Evolutionary conservation across 768 basidiomycete species (phyloP), one percentile per base, ranked within the genome.

Genomic region (Trametes cingulata): DNA sequence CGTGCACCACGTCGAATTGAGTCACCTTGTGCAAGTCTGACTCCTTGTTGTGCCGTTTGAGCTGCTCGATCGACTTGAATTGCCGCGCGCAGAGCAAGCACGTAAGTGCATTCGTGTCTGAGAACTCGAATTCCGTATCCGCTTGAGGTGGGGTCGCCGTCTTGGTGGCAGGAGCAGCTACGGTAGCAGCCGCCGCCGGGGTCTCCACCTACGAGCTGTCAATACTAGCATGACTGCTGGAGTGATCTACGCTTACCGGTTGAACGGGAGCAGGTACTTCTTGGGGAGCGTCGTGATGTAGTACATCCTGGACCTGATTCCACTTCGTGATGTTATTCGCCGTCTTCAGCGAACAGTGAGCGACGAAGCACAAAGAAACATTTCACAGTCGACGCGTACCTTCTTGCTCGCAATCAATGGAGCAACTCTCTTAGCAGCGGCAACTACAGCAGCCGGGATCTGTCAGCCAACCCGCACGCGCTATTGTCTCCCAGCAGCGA

Each of bases 21-120:
- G 35, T 73, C 77, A 80, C 96, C 91, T 98, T 98, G 76, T 99
- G 97, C 63, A 99, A 77, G 71, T 91, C 91, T 24, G 97, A 99
- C 76, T 92, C 93, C 67, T 87, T 89, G 71, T 91, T 94, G 72
- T 99, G 97, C 17, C 93, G 86, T 68, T 82, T 87, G 41, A 99
- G 80, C 65, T 92, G 87, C 24, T 96, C 94, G 58, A 88, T 66
- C 3, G 83, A 78, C 75, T 96, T 98, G 84, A 99, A 95, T 70
- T 95, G 91, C 29, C 97, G 83, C 40, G 93, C 85, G 71, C 97
- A 99, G 14, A 99, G 85, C 51, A 98, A 73, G 71, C 97, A 98
- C 54, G 87, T 89, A 66, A 93, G 75, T 43, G 84, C 84, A 51
- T 72, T 75, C 5, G 85, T 75, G 70, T 98, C 94, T 49, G 90